Conservation (phyloP, 768 basidiomycete genomes). For the Cystobasidium onofrii region DNA sequence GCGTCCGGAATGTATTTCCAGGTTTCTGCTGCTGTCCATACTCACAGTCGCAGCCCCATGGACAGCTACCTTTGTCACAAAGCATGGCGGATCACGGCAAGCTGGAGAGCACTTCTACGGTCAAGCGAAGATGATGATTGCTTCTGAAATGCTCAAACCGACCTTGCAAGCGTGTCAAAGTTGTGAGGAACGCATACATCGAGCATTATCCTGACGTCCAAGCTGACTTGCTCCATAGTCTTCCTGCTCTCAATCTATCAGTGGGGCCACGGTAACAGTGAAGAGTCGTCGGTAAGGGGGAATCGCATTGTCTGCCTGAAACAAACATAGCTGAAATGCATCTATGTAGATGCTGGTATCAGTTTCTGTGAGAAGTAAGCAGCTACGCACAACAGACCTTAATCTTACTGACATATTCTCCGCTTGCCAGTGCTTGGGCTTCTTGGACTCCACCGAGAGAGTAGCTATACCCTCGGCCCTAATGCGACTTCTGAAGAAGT, state of each 20-base stretch:
- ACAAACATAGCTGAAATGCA: neutral
- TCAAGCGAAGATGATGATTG: neutral
- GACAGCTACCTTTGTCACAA: neutral
- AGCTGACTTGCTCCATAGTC: neutral
- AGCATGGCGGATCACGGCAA: neutral
- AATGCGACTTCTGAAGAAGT: neutral
- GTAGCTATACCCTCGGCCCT: neutral
- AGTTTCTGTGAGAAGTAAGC: slow-evolving; percentile 3
- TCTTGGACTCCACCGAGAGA: slow-evolving; percentile 1
- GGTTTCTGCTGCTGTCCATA: neutral
- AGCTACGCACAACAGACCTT: too few species aligned
- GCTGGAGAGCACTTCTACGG: slow-evolving; percentile 8
- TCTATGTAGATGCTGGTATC: neutral
- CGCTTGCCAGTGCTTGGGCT: slow-evolving; percentile 21
- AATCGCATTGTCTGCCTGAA: neutral
- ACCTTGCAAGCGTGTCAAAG: slow-evolving; percentile 3
- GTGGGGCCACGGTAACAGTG: slow-evolving; percentile 8
- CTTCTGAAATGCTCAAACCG: slow-evolving; percentile 11
- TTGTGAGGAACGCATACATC: neutral
- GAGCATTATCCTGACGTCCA: neutral
- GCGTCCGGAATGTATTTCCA: slow-evolving; percentile 3
- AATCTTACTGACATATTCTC: too few species aligned
- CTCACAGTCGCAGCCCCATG: neutral
- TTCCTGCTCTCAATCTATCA: slow-evolving; percentile 7
- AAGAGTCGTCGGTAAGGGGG: neutral